Evolutionary conservation across 169 alveolate species (phyloP).

Genomic region (Babesia bigemina): DNA sequence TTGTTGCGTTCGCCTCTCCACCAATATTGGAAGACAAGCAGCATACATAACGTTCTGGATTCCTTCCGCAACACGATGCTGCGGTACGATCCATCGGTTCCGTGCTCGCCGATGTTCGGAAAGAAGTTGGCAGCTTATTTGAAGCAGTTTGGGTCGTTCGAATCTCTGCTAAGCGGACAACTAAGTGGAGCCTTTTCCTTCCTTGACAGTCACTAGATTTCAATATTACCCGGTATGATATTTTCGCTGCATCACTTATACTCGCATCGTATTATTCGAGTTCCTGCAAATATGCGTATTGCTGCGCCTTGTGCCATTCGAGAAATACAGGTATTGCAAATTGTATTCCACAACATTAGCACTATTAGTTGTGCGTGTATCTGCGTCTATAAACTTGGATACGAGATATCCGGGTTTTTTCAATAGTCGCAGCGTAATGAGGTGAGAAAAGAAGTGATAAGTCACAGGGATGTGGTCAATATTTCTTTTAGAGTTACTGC

Average conservation of each 20-base stretch:
- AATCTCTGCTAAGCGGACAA: background rate
- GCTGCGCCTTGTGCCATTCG: no score
- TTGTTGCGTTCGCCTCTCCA: background rate
- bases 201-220: conserved; percentile 8
- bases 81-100: background rate
- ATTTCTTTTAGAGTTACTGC: no score
- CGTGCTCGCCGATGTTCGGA: conserved; percentile 7
- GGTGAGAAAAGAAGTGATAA: no score
- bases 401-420: no score
- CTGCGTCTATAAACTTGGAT: no score
- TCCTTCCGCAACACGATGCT: conserved; percentile 37
- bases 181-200: conserved; percentile 9
- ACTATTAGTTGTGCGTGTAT: no score
- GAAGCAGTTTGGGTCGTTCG: conserved; percentile 9
- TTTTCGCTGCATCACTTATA: background rate
- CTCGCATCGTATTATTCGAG: background rate
- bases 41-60: conserved; percentile 35
- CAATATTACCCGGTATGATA: background rate
- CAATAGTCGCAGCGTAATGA: no score
- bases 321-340: no score
- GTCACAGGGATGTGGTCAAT: no score
- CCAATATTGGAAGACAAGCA: conserved; percentile 8
- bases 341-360: no score
- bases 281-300: no score
- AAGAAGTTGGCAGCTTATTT: conserved; percentile 5